Base-by-base conservation (phyloP, 75 land plant genomes). In the Pseudotsuga menziesii region DNA sequence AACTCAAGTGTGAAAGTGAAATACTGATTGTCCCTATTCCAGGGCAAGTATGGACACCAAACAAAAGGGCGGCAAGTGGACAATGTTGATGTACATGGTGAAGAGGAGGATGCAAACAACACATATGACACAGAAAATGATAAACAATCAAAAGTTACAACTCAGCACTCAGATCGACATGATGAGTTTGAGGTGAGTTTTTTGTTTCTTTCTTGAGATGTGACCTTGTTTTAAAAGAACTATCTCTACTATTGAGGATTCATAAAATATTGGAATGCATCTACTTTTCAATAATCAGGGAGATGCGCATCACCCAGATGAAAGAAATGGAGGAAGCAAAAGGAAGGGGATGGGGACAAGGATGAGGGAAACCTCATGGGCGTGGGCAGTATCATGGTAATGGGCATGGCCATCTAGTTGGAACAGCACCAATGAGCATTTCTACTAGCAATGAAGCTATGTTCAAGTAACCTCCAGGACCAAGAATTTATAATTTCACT, bases 391-490 rank as follows among this genome's bases (percentile, higher is more conserved):
- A 5, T 67, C 76, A 85, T 62, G 56, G 61, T 19, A 80, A 80
- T 54, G 88, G 83, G 2, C 92, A 87, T 11, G 78, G 91, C 56
- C 78, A 77, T 6, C 67, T 62, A 57, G 67, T 79, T 35, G 83
- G 83, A 4, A 78, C 83, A 22, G 78, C 83, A 39, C 76, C 83
- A 63, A 76, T 59, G 36, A 57, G 74, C 15, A 77, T 57, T 54
- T 61, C 48, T 39, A 19, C 32, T 23, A 48, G 73, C 15, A 8
- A 48, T 44, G 72, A 69, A 20, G 44, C 61, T 72, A 80, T 77
- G 16, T 59, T 41, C 27, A 92, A 90, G 84, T 91, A 93, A 56
- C 79, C 86, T 2, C 90, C 83, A 64, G 94, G 99, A 44, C 97
- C 97, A 19, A 88, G 94, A 78, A 96, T 96, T n/a, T n/a, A n/a